These are phyloP conservation scores for Stagonosporopsis vannaccii DNA, from an alignment of 2,329 filamentous ascomycete species.

Conservation along the genomic window DNA sequence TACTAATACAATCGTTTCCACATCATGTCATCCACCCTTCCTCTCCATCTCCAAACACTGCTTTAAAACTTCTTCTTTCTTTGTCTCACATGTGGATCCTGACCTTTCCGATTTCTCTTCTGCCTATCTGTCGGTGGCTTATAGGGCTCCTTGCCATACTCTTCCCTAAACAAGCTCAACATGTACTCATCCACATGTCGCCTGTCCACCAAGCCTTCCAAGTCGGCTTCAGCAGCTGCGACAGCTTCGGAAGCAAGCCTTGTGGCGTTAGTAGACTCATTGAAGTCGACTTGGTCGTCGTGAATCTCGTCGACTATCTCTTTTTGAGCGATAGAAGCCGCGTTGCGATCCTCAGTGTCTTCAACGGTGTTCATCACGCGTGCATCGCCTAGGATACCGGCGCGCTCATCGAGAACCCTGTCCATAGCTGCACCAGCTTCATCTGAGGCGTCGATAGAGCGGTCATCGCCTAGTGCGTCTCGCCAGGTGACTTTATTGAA, in stretches of 20 bases:
- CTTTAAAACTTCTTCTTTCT: conserved; percentile 39
- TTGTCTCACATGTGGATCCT: conserved; percentile 41
- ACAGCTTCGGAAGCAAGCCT: conserved; percentile 29
- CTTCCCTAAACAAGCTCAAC: conserved; percentile 38
- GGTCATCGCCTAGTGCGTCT: conserved; percentile 68
- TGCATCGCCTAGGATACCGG: conserved; percentile 63
- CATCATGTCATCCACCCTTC: background rate
- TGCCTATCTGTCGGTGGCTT: conserved; percentile 43
- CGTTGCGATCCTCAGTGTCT: conserved; percentile 88
- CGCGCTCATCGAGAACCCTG: conserved; percentile 74
- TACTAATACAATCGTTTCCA: conserved; percentile 12
- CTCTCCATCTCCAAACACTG: background rate
- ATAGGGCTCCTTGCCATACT: conserved; percentile 45
- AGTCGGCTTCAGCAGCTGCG: conserved; percentile 22
- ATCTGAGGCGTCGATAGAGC: conserved; percentile 55
- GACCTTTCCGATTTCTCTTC: conserved; percentile 39
- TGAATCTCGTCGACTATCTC: conserved; percentile 72
- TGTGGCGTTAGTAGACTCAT: conserved; percentile 40
- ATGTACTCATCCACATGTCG: conserved; percentile 49
- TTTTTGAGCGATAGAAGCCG: conserved; percentile 85
- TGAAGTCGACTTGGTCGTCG: conserved; percentile 54
- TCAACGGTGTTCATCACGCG: conserved; percentile 87
- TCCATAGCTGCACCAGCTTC: conserved; percentile 86
- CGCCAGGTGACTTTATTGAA: conserved; percentile 78
- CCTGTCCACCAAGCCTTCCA: conserved; percentile 26